Evolutionary conservation across 1,139 yeast species (phyloP), one percentile per base, ranked within the genome.

Genomic region (Pichia sp.): DNA sequence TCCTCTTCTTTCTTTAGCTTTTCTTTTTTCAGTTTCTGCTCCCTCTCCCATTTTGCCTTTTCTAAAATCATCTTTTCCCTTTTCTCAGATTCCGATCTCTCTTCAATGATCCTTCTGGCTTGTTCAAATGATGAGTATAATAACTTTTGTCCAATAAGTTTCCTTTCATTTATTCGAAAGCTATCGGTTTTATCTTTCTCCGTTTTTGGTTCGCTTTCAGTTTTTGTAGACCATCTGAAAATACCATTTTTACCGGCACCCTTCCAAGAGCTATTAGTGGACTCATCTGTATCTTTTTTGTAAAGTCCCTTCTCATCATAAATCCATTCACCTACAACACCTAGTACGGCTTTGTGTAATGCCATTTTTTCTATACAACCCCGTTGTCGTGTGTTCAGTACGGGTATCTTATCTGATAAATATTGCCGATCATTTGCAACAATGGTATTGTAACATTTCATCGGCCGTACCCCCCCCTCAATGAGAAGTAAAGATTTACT

Each of bases 311-410:
- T 64, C 47, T 66, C 69, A 30, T 59, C 59, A 13, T 50, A 54
- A 8, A 59, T 57, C 69, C 69, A 66, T 13, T 52, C 49, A 31
- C 56, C 54, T 3, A 63, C 43, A 3, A 64, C 57, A 13, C 50
- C 42, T 2, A 32, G 26, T 10, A 60, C 29, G 16, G 58, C 51
- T 23, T 54, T 48, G 29, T 52, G 50, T 8, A 54, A 43, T n/a
- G 13, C 36, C 52, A 60, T 59, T 19, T 49, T 44, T 23, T 51
- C 57, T 23, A 54, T n/a, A 45, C 59, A 62, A 8, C 58, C 60
- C 23, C 62, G 55, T n/a, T 60, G 54, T 29, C 59, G 51, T 38
- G 59, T 57, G 34, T 64, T 60, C n/a, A 58, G 10, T 1, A 49
- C 30, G 1, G 56, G 46, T 8, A 29, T 19, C 2, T 47, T 41